Percentiles rank a stretch among this genome's conserved stretches.
Evolutionary conservation across 2,329 filamentous ascomycete species (phyloP).

Genomic region (Xylariaceae sp.): DNA sequence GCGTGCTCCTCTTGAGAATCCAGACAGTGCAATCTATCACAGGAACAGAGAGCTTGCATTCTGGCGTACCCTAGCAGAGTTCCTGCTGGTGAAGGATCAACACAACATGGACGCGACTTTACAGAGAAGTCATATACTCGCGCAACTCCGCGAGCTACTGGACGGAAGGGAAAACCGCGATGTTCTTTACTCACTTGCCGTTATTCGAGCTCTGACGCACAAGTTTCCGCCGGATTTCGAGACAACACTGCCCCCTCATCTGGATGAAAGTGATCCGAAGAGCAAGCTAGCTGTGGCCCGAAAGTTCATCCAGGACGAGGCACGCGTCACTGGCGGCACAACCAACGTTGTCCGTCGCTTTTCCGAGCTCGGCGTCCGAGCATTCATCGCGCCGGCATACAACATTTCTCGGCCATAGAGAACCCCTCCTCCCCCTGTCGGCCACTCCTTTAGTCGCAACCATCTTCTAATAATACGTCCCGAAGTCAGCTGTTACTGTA

Average conservation of each 20-base stretch:
- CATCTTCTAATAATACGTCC: constrained; percentile 14
- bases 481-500: constrained; percentile 5
- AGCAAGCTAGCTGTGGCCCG: constrained; percentile 64
- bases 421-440: constrained; percentile 1
- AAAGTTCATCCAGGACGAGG: constrained; percentile 63
- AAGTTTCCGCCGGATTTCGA: constrained; percentile 56
- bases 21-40: constrained; percentile 47
- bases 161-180: constrained; percentile 83
- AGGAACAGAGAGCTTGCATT: constrained; percentile 66
- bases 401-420: constrained; percentile 36
- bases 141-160: constrained; percentile 62
- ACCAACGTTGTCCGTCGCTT: constrained; percentile 69
- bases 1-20: constrained; percentile 44
- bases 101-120: constrained; percentile 44
- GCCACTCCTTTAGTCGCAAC: not conserved
- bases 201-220: constrained; percentile 69
- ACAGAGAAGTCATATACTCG: constrained; percentile 61
- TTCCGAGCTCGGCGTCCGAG: constrained; percentile 59
- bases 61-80: constrained; percentile 74
- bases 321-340: constrained; percentile 59
- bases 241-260: constrained; percentile 50
- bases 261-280: constrained; percentile 62
- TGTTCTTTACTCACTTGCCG: constrained; percentile 81
- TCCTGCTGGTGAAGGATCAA: constrained; percentile 58
- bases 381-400: constrained; percentile 50